Conservation (phyloP, 2,329 filamentous ascomycete species). For the Leptodontidium sp. region DNA sequence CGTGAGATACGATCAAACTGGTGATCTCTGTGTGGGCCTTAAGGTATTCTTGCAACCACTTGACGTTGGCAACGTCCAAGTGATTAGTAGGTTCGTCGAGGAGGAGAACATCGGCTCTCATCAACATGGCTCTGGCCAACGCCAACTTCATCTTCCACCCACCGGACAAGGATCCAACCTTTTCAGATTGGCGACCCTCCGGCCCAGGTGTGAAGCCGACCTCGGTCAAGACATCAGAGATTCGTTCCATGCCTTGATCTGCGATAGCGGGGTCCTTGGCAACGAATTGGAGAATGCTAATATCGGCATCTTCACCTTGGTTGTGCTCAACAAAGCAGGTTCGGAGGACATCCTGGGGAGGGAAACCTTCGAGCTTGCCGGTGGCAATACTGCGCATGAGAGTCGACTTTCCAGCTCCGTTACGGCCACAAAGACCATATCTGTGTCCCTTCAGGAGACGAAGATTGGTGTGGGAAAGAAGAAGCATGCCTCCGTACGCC, state of each 20-base stretch:
- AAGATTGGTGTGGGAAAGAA: conserved; percentile 95
- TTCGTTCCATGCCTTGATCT: conserved; percentile 79
- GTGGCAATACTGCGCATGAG: conserved; percentile 96
- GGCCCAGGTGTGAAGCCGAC: conserved; percentile 94
- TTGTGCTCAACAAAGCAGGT: conserved; percentile 99
- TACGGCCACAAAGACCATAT: conserved; percentile 95
- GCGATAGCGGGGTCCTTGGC: conserved; percentile 88
- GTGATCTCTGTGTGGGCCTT: conserved; percentile 97
- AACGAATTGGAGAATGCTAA: conserved; percentile 94
- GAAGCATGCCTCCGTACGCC: conserved; percentile 95
- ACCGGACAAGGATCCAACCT: conserved; percentile 93
- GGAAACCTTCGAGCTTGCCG: conserved; percentile 97
- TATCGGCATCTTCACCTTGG: conserved; percentile 95
- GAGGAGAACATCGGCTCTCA: conserved; percentile 93
- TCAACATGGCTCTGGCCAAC: conserved; percentile 93
- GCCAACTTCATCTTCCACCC: conserved; percentile 99
- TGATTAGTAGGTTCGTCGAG: conserved; percentile 99
- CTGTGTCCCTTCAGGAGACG: conserved; percentile 94
- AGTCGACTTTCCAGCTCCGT: conserved; percentile 98
- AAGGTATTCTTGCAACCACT: conserved; percentile 94
- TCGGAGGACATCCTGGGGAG: conserved; percentile 86
- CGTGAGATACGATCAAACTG: conserved; percentile 97
- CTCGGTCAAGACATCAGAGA: conserved; percentile 83
- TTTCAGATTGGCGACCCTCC: conserved; percentile 86
- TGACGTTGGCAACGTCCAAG: conserved; percentile 94